phyloP scores from a whole-genome alignment of 306 rosid species.

The Rosa rugosa region DNA sequence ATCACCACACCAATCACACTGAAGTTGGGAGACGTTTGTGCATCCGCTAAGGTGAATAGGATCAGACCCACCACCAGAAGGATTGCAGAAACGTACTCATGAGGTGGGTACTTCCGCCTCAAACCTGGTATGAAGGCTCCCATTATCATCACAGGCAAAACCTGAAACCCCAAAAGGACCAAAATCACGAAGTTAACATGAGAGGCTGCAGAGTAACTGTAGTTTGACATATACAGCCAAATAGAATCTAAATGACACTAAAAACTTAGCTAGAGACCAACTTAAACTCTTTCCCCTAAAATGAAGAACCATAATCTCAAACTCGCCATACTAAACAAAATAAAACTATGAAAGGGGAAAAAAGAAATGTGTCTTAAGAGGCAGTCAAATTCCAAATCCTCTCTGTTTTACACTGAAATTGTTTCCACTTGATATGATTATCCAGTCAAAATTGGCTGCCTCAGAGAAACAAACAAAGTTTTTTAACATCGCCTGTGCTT shows the following conservation, averaged over 20 bases:
- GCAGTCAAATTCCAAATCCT: background rate
- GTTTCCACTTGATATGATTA: background rate
- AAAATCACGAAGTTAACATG: conserved; percentile 2
- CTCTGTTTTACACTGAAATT: conserved; percentile 1
- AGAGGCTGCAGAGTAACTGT: background rate
- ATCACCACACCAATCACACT: conserved; percentile 84
- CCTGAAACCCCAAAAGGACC: conserved; percentile 51
- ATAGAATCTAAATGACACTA: background rate
- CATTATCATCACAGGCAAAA: conserved; percentile 97
- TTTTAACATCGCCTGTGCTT: background rate
- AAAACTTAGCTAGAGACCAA: background rate
- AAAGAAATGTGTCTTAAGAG: background rate
- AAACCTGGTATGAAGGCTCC: conserved; percentile 97
- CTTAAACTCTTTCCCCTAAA: background rate
- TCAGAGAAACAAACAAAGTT: background rate
- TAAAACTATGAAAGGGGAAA: background rate
- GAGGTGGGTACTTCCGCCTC: conserved; percentile 81
- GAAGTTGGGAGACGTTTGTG: conserved; percentile 90
- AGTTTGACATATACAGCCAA: background rate
- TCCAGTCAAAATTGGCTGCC: conserved; percentile 24
- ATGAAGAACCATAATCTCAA: background rate
- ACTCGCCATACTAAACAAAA: background rate
- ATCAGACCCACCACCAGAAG: conserved; percentile 93
- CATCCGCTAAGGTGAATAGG: conserved; percentile 96
- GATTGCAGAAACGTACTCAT: conserved; percentile 81